phyloP scores from a whole-genome alignment of 768 basidiomycete genomes.

The Tulasnella sp. region DNA sequence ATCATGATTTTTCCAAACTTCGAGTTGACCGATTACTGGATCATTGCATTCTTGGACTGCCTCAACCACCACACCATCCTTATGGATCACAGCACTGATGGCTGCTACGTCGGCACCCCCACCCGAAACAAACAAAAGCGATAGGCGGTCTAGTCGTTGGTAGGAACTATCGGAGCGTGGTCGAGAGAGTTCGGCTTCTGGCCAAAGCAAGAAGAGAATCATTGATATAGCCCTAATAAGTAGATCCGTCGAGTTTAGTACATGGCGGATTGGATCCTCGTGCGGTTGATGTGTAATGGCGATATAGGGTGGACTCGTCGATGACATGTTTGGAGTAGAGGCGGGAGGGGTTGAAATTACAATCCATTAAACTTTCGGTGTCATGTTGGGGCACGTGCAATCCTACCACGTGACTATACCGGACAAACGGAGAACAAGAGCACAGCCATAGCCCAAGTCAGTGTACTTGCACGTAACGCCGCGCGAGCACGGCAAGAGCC shows the following conservation, averaged over 20 bases:
- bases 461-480: too few relatives aligned
- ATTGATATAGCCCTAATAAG: background rate
- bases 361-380: too few relatives aligned
- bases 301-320: background rate
- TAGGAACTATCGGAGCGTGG: background rate
- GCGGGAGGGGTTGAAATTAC: background rate
- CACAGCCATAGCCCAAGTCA: too few relatives aligned
- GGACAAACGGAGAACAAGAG: too few relatives aligned
- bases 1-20: background rate
- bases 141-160: background rate
- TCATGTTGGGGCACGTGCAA: too few relatives aligned
- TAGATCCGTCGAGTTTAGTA: background rate
- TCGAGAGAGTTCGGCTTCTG: background rate
- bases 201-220: background rate
- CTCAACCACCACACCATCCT: background rate
- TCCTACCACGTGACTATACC: too few relatives aligned
- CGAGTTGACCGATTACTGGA: background rate
- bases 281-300: background rate
- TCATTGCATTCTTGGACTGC: background rate
- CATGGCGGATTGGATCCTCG: background rate
- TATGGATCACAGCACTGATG: background rate
- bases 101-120: background rate
- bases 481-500: too few relatives aligned
- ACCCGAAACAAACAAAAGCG: background rate
- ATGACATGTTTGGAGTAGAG: background rate